These are phyloP conservation scores for Acacia pycnantha DNA, from an alignment of 331 rosid species.

Conservation along the genomic window DNA sequence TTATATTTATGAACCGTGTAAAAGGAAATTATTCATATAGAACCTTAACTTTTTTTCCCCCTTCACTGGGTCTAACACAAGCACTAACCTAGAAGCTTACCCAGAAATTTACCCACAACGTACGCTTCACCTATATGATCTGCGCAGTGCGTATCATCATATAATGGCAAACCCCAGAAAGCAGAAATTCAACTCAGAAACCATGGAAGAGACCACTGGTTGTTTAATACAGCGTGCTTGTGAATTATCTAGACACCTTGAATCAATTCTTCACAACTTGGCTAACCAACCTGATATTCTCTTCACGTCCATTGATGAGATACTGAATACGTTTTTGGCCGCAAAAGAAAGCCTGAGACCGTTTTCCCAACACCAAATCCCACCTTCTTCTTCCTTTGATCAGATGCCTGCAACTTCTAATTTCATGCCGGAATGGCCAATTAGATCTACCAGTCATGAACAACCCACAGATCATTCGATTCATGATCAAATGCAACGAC, in stretches of 20 bases:
- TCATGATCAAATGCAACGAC: slow-evolving; percentile 18
- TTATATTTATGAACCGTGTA: slow-evolving; percentile 27
- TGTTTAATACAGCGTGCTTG: slow-evolving; percentile 44
- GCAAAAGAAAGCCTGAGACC: slow-evolving; percentile 35
- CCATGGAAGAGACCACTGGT: slow-evolving; percentile 50
- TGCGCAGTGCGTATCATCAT: background rate
- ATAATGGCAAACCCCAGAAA: slow-evolving; percentile 16
- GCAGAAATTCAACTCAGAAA: background rate
- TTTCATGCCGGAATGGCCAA: slow-evolving; percentile 32
- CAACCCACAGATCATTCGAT: slow-evolving; percentile 25
- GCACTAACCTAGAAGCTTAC: slow-evolving; percentile 36
- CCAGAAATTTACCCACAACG: slow-evolving; percentile 7
- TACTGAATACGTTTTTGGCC: slow-evolving; percentile 28
- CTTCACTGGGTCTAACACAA: background rate
- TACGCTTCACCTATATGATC: slow-evolving; percentile 3
- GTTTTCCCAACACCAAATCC: slow-evolving; percentile 11
- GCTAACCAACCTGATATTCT: slow-evolving; percentile 35
- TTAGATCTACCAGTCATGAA: background rate
- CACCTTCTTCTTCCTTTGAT: background rate
- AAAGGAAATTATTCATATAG: background rate
- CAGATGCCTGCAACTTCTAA: background rate
- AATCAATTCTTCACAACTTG: slow-evolving; percentile 39
- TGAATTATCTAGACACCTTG: slow-evolving; percentile 44
- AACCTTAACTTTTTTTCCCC: background rate
- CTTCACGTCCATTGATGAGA: slow-evolving; percentile 42